Conservation (phyloP, 1,139 yeast genomes). For the Hyphopichia fennica region DNA sequence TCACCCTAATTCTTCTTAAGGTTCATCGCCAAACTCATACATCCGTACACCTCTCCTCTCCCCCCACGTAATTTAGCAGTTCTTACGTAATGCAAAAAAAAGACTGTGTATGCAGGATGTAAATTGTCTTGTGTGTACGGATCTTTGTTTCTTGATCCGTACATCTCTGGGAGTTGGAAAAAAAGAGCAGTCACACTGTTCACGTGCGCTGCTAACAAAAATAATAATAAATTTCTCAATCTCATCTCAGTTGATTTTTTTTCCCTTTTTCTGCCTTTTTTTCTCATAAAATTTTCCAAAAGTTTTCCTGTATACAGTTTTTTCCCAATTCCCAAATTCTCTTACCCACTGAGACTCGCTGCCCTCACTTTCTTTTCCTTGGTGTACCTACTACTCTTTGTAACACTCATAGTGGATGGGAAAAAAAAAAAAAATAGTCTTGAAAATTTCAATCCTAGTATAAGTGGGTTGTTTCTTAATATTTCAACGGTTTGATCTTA, state of each 20-base stretch:
- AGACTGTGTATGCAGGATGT: no score
- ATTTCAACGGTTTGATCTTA: constrained; percentile 1
- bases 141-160: no score
- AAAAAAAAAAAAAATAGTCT: neutral
- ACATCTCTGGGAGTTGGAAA: no score
- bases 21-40: no score
- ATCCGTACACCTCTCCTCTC: no score
- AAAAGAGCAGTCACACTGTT: neutral
- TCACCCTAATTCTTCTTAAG: no score
- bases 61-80: no score
- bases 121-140: no score
- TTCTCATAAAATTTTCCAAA: neutral
- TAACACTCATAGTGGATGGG: neutral
- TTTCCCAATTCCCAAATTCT: neutral
- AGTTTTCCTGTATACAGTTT: neutral
- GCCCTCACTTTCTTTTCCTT: neutral
- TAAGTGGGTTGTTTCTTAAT: constrained; percentile 2
- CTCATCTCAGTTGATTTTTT: neutral
- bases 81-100: no score
- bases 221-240: neutral
- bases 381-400: neutral
- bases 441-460: constrained; percentile 1
- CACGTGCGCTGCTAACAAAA: neutral
- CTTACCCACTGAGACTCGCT: neutral
- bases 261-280: neutral